A percentile compares a stretch with the other conserved stretches of the same genome.
Conservation (phyloP, 345 rosid species). For the Hypericum perforatum region DNA sequence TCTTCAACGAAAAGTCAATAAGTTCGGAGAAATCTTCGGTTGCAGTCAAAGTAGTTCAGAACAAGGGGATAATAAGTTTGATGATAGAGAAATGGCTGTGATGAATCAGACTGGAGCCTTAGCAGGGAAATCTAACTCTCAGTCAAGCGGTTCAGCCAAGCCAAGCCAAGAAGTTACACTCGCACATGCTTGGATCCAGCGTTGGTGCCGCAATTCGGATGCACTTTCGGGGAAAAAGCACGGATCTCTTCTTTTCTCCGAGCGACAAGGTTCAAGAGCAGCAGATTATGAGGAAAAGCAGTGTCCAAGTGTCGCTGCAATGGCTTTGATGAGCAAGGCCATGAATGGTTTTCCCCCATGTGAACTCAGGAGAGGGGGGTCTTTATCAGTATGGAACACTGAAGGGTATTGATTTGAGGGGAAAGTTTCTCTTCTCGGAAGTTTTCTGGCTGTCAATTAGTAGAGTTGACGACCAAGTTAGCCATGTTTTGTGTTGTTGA, state of each 20-base stretch:
- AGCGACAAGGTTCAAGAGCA: conserved; percentile 33
- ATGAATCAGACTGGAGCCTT: background rate
- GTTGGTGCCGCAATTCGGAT: conserved; percentile 48
- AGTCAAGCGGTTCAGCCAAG: background rate
- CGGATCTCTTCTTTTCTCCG: conserved; percentile 18
- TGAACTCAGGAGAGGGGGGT: conserved; percentile 39
- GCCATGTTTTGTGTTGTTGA: too few relatives aligned
- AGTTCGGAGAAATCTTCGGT: background rate
- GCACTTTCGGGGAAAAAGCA: conserved; percentile 16
- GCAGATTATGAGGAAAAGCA: conserved; percentile 34
- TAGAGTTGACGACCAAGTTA: too few relatives aligned
- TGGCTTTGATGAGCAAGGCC: conserved; percentile 95
- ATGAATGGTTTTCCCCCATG: conserved; percentile 51
- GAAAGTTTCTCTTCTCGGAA: too few relatives aligned
- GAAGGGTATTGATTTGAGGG: conserved; percentile 1
- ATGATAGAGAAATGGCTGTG: background rate
- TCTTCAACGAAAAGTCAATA: conserved; percentile 6
- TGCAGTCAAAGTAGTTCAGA: background rate
- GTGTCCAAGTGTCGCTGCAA: conserved; percentile 83
- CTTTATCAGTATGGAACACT: conserved; percentile 59
- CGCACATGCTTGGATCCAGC: conserved; percentile 7
- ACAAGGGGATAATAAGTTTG: background rate
- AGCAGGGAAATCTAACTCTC: background rate
- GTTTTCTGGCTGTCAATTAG: too few relatives aligned
- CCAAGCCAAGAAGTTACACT: background rate